Base-by-base conservation (phyloP, 2,329 filamentous ascomycete genomes). In the Fragosphaeria purpurea region DNA sequence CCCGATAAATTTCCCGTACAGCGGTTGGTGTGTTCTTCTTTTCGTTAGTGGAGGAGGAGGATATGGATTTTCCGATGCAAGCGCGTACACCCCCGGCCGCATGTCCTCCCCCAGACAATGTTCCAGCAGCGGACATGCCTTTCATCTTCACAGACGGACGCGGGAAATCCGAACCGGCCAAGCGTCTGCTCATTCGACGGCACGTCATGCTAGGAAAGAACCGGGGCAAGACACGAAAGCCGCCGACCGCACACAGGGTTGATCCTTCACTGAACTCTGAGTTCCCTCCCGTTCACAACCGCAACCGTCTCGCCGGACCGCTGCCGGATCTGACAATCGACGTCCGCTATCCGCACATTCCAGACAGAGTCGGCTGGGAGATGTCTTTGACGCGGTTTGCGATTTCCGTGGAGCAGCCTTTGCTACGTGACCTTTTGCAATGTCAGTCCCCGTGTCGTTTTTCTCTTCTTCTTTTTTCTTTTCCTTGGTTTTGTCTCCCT, bases 171-270 rank as follows among this genome's bases (percentile, higher is more conserved):
- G 60, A 66, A 41, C 56, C 61, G 9, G 56, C 62, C 11, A 60
- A 59, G 35, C 62, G 65, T 44, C 66, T 64, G 56, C 53, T 67
- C 39, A 69, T 69, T 54, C 61, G 66, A 44, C 66, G 63, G 50
- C 64, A 68, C 61, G 68, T 70, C 1, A 72, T 71, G 69, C 60
- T 63, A 13, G 69, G 68, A 2, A 71, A 69, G 55, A 70, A 71
- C 49, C 58, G 58, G 35, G 65, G 63, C 8, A 66, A 60, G 47
- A 35, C 44, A 5, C 44, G 44, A 30, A 35, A 41, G 47, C 22
- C 55, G 56, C 22, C 47, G 46, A 11, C 22, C 22, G 22, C 22
- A 22, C 22, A 22, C 22, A 22, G 22, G 22, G 22, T 22, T 22
- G 22, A 22, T 3, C 3, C 3, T 22, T 22, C 22, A 22, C 22